These are phyloP conservation scores for Solanum paucissectum DNA, from an alignment of 257 asterid genomes.

Conservation along the genomic window DNA sequence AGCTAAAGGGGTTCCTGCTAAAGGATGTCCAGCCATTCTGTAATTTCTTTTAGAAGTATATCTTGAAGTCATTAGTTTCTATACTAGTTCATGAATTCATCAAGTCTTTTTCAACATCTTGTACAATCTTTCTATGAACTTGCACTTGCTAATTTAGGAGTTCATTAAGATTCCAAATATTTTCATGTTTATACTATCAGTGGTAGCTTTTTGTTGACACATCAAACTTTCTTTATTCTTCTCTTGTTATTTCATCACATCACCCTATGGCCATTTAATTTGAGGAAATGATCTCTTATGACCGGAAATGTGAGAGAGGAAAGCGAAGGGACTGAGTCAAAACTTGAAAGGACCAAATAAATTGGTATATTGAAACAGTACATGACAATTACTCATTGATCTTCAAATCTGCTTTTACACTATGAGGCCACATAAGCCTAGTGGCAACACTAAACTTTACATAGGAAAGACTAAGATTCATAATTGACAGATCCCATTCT, in stretches of 20 bases:
- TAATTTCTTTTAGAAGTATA: neutral
- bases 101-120: neutral
- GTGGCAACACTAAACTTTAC: neutral
- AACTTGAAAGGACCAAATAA: neutral
- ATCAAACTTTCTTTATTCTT: neutral
- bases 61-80: neutral
- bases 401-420: neutral
- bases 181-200: neutral
- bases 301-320: neutral
- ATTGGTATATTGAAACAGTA: neutral
- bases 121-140: neutral
- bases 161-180: neutral
- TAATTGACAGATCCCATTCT: neutral
- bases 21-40: slow-evolving; percentile 24
- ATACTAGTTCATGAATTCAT: neutral
- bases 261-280: neutral
- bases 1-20: slow-evolving; percentile 29
- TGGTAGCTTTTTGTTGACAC: neutral
- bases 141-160: neutral
- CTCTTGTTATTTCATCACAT: neutral
- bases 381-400: neutral
- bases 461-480: neutral
- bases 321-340: neutral
- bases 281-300: neutral
- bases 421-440: neutral